These are phyloP conservation scores for Bimuria novae-zelandiae DNA, from an alignment of 2,329 filamentous ascomycete genomes.

Conservation along the genomic window DNA sequence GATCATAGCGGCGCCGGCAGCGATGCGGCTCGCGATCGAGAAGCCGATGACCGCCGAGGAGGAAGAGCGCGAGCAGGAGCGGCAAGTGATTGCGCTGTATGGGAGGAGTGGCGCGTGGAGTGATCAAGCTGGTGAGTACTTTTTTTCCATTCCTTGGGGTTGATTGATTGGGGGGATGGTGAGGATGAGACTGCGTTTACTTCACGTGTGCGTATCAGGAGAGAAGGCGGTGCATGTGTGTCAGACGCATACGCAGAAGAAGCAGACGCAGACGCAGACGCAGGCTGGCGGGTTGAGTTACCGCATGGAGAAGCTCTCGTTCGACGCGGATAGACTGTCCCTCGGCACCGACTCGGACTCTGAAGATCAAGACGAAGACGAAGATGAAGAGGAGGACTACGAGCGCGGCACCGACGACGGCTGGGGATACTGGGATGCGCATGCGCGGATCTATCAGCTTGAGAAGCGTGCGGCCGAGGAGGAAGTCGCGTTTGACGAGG, in stretches of 20 bases:
- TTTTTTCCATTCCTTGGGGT: neutral
- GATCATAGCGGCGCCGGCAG: slow-evolving; percentile 36
- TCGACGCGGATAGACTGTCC: too few relatives aligned
- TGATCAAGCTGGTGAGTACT: slow-evolving; percentile 17
- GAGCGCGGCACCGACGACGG: neutral
- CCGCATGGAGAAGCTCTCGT: too few relatives aligned
- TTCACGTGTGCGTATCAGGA: too few relatives aligned
- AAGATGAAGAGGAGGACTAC: too few relatives aligned
- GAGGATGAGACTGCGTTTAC: too few relatives aligned
- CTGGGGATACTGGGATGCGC: neutral
- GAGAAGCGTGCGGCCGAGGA: neutral
- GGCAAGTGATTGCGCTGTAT: slow-evolving; percentile 37
- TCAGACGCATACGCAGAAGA: too few relatives aligned
- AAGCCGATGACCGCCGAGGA: slow-evolving; percentile 20
- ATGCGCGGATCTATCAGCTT: neutral
- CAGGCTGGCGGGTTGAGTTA: too few relatives aligned
- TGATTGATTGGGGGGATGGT: neutral
- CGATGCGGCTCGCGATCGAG: slow-evolving; percentile 22
- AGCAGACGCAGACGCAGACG: too few relatives aligned
- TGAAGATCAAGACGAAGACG: neutral
- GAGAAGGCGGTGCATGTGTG: too few relatives aligned
- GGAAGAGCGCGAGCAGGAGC: slow-evolving; percentile 40
- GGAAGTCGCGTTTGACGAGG: neutral
- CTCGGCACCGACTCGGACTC: neutral
- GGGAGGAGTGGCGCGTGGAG: neutral